Evolutionary conservation across 2,329 filamentous ascomycete genomes (phyloP).

Genomic region (Colletotrichum scovillei): DNA sequence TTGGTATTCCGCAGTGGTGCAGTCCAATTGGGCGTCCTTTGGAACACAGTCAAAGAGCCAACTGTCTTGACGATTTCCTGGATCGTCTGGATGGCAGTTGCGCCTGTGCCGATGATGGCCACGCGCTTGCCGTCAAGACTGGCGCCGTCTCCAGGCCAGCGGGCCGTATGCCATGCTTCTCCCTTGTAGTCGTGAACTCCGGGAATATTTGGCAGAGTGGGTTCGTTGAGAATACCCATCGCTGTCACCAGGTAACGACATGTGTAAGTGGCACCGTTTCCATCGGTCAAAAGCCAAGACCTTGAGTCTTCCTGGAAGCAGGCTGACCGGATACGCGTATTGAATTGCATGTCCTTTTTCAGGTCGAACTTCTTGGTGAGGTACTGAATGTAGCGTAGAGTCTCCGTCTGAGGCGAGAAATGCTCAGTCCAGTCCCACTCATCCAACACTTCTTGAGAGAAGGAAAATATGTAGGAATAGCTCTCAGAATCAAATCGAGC

Average conservation of each 20-base stretch:
- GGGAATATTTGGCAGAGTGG: constrained; percentile 53
- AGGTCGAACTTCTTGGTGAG: constrained; percentile 50
- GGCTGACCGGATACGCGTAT: constrained; percentile 44
- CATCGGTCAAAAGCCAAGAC: constrained; percentile 44
- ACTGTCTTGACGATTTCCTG: constrained; percentile 58
- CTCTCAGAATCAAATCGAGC: constrained; percentile 59
- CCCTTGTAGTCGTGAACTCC: constrained; percentile 54
- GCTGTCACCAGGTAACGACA: constrained; percentile 46
- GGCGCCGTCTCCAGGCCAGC: constrained; percentile 54
- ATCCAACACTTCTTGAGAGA: constrained; percentile 52
- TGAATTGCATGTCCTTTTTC: constrained; percentile 45
- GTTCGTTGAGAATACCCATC: constrained; percentile 50
- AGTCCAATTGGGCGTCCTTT: constrained; percentile 60
- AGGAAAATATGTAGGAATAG: constrained; percentile 57
- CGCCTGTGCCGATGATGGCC: constrained; percentile 61
- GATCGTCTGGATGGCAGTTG: constrained; percentile 58
- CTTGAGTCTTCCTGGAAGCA: constrained; percentile 40
- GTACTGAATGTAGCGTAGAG: constrained; percentile 51
- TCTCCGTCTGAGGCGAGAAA: constrained; percentile 48
- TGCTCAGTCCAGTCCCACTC: constrained; percentile 54
- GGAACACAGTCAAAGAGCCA: constrained; percentile 63
- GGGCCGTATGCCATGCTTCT: constrained; percentile 56
- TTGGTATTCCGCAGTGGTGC: constrained; percentile 41
- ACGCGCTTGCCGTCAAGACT: constrained; percentile 59
- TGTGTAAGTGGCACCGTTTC: constrained; percentile 38